Base-by-base conservation (phyloP, 2,329 filamentous ascomycete genomes). In the Cladosporium sp. region DNA sequence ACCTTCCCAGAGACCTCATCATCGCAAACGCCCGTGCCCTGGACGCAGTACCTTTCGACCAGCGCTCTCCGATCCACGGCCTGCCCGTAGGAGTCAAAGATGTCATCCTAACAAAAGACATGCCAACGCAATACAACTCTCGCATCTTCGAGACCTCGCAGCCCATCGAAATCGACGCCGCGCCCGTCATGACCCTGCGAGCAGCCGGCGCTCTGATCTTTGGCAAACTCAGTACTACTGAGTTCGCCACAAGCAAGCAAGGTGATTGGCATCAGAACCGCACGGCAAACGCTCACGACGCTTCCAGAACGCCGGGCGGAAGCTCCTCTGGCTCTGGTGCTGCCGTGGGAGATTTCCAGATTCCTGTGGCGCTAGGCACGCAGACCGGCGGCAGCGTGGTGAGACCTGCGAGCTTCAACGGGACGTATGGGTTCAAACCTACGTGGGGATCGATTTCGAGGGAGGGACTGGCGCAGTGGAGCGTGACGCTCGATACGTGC, bases 241-340 rank as follows among this genome's bases (percentile, higher is more conserved):
- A 88, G 65, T 88, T 88, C 64, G 83, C 86, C 0, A 80, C 82
- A 1, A 83, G 79, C 0, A 77, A 76, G 1, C 70, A 75, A n/a
- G 84, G 84, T 0, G 55, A 47, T n/a, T 58, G 47, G 45, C 49
- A 51, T 51, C 76, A 76, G 51, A 65, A 67, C 17, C 49, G 56
- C 37, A 85, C 84, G 1, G 67, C 72, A 2, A 89, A 89, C 67
- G 84, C 86, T 0, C 81, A 83, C 61, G 74, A 80, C 60, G 58
- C 72, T 0, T 58, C 57, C 0, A 76, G 79, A 4, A 88, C 86
- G 0, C 86, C 87, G 0, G 87, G 87, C 0, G 87, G 87, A 47
- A 88, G 86, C 0, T 88, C 85, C 0, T 84, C 85, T 0, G 87
- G 87, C 0, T 88, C 86, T 0, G 87, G 78, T 0, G 85, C 86